Base-by-base conservation (phyloP, 768 basidiomycete genomes). In the Boletus vinaceobasis region DNA sequence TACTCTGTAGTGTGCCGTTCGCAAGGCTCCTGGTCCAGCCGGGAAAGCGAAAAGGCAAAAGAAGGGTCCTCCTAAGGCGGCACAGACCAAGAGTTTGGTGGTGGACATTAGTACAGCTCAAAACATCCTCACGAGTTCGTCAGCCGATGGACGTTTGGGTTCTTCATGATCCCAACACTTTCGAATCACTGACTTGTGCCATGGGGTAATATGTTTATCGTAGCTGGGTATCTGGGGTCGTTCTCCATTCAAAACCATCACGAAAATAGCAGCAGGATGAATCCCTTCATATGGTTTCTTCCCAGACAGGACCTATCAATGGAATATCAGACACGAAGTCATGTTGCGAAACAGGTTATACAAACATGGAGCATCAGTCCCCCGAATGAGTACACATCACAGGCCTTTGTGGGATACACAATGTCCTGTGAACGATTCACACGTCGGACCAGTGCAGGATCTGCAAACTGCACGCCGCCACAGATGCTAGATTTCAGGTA, bases 401-500 rank as follows among this genome's bases (percentile, higher is more conserved):
- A 59, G n/a, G 60, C 45, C 6, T 49, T 48, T 17, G 59, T 64
- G 17, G 67, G 64, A 46, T 56, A 43, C 11, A 58, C 37, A 1
- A 19, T 19, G 21, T 14, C 56, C 15, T 10, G 39, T 11, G 21
- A 37, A 9, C 15, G 17, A 11, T 48, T 31, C 17, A 48, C 53
- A 17, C 27, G 56, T 26, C 45, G 43, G 23, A 66, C 52, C 9
- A 52, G 67, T 11, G 72, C 64, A 0, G 77, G 68, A 55, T 79
- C 80, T n/a, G 78, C 74, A 71, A 79, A 81, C 3, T 76, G 73
- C 27, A 79, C 66, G 15, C 70, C 72, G 4, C 79, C 80, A 29
- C 64, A 56, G 31, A 71, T 44, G 17, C 43, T 26, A 66, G 76
- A 75, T 17, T 67, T 72, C 39, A 71, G 19, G 43, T 68, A 68